phyloP scores from a whole-genome alignment of 106 monocot genomes.

The Dactylorhiza incarnata region DNA sequence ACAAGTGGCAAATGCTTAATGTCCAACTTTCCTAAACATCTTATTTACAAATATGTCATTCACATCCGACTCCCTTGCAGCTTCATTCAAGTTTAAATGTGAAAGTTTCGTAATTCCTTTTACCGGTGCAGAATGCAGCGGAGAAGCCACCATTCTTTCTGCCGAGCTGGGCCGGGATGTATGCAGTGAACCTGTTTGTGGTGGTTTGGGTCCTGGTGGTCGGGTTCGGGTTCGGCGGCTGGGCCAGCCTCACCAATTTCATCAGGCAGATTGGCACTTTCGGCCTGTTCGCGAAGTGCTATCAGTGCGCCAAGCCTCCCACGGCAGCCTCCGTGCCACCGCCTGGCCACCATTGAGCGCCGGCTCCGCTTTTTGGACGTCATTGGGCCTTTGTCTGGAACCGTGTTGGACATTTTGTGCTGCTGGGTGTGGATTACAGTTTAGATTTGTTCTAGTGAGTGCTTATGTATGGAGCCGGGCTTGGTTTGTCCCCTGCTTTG shows the following conservation, averaged over 20 bases:
- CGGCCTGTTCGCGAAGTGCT: constrained; percentile 68
- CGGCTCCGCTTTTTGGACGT: background rate
- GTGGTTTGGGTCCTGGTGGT: constrained; percentile 61
- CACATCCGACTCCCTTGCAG: too few species aligned
- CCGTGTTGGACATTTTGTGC: background rate
- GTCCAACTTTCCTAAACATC: too few species aligned
- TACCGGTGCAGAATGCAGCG: constrained; percentile 36
- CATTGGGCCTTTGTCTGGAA: background rate
- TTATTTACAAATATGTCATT: too few species aligned
- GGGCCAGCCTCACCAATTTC: constrained; percentile 65
- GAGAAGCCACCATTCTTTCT: constrained; percentile 62
- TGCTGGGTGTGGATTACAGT: background rate
- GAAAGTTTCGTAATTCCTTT: background rate
- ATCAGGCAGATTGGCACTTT: constrained; percentile 51
- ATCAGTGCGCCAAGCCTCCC: constrained; percentile 52
- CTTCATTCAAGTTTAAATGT: background rate
- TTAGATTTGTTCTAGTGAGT: constrained; percentile 1
- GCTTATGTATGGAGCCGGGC: background rate
- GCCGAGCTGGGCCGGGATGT: constrained; percentile 58
- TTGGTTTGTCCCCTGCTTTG: background rate
- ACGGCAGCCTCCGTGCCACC: constrained; percentile 12
- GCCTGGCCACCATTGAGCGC: constrained; percentile 2
- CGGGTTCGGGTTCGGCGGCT: constrained; percentile 62
- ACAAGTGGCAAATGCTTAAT: too few species aligned
- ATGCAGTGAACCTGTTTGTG: constrained; percentile 38